A percentile compares a stretch with the other conserved stretches of the same genome.
These are phyloP conservation scores for Boeremia lycopersici DNA, from an alignment of 2,329 filamentous ascomycete genomes.

Conservation along the genomic window DNA sequence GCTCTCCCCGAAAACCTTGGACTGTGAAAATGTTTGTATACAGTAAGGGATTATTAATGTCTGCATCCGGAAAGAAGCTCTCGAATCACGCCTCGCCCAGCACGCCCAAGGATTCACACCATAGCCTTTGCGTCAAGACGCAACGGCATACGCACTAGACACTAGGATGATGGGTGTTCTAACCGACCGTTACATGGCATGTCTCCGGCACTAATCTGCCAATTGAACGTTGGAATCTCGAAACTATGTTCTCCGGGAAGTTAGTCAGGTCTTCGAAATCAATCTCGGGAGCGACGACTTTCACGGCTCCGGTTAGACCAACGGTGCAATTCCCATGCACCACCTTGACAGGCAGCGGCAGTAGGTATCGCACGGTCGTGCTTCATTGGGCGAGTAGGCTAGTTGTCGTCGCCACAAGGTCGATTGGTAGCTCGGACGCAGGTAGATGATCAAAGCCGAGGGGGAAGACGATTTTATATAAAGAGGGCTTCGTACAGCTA, in stretches of 20 bases:
- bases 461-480: conserved; percentile 29
- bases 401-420: not conserved
- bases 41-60: conserved; percentile 28
- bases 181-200: conserved; percentile 1
- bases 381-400: conserved; percentile 2
- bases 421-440: not conserved
- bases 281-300: not conserved
- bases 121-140: not conserved
- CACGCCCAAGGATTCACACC: not conserved
- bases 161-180: not conserved
- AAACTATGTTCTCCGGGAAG: not conserved
- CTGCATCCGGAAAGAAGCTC: not conserved
- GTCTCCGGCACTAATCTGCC: not conserved
- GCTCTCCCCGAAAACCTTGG: not conserved
- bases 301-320: not conserved
- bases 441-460: not conserved
- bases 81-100: not conserved
- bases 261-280: conserved; percentile 14
- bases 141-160: too few species aligned
- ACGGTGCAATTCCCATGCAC: conserved; percentile 6
- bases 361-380: conserved; percentile 2
- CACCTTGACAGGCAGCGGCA: not conserved
- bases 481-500: conserved; percentile 20
- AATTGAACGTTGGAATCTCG: not conserved
- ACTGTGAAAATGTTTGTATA: not conserved